phyloP scores from a whole-genome alignment of 2,329 filamentous ascomycete genomes.

The Graphiopsis chlorocephala region DNA sequence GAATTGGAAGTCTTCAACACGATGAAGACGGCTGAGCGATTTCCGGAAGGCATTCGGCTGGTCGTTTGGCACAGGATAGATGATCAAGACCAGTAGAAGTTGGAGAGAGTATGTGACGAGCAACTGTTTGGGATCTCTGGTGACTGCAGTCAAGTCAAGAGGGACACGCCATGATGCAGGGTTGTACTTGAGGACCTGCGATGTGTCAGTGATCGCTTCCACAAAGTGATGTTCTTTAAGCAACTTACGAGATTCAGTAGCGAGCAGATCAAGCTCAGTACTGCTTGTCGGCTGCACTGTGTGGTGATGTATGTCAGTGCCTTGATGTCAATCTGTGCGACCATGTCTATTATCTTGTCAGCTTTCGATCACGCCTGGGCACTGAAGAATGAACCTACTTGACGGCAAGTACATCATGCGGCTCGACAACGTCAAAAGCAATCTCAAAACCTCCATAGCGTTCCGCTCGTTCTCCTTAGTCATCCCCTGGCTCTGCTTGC shows the following conservation, averaged over 20 bases:
- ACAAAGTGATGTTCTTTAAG: not conserved
- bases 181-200: constrained; percentile 88
- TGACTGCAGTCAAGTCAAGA: constrained; percentile 80
- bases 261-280: constrained; percentile 86
- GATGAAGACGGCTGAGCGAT: constrained; percentile 83
- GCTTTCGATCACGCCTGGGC: not conserved
- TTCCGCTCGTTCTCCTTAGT: constrained; percentile 93
- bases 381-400: constrained; percentile 43
- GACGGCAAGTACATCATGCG: constrained; percentile 92
- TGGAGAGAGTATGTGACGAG: constrained; percentile 91
- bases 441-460: constrained; percentile 80
- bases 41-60: constrained; percentile 89
- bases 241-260: constrained; percentile 80
- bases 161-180: constrained; percentile 90
- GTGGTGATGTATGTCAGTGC: constrained; percentile 87
- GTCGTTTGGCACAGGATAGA: constrained; percentile 29
- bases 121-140: constrained; percentile 79
- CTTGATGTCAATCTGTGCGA: constrained; percentile 79
- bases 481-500: constrained; percentile 81
- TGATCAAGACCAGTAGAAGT: constrained; percentile 66
- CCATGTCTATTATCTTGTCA: constrained; percentile 45
- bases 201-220: constrained; percentile 11
- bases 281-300: constrained; percentile 84
- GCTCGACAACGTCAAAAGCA: constrained; percentile 81
- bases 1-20: constrained; percentile 96